Percentiles rank a stretch among this genome's conserved stretches.
Conservation (phyloP, 2,329 filamentous ascomycete species). For the Neopestalotiopsis sp. region DNA sequence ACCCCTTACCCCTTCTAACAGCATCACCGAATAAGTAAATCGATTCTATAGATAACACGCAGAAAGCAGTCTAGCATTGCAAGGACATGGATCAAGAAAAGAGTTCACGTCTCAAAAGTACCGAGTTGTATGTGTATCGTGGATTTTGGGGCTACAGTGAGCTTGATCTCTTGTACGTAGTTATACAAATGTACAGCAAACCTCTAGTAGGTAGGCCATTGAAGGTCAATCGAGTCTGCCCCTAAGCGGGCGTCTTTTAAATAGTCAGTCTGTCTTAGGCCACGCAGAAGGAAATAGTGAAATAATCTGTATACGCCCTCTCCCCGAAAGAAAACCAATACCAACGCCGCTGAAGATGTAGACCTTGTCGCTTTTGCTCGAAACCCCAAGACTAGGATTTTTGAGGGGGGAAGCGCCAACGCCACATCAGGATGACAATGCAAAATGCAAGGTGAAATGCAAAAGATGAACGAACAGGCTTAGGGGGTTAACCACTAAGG, state of each 20-base stretch:
- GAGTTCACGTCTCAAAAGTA: background rate
- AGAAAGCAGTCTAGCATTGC: too few species aligned
- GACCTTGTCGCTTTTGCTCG: background rate
- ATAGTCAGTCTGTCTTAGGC: constrained; percentile 2
- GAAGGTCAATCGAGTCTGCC: background rate
- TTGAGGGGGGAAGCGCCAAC: constrained; percentile 3
- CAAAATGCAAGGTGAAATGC: constrained; percentile 10
- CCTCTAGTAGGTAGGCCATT: background rate
- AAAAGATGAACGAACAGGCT: background rate
- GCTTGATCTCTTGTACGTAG: background rate
- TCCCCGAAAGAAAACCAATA: background rate
- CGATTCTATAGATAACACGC: too few species aligned
- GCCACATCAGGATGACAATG: constrained; percentile 7
- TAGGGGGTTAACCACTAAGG: background rate
- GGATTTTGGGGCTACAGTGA: background rate
- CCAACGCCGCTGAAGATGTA: background rate
- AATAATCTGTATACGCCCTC: background rate
- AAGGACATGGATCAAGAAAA: background rate
- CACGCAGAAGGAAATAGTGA: background rate
- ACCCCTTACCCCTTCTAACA: too few species aligned
- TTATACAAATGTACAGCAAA: background rate
- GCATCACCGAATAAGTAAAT: too few species aligned
- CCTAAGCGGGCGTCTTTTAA: background rate
- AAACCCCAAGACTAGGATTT: background rate
- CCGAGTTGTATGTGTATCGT: background rate